Evolutionary conservation across 2,329 filamentous ascomycete species (phyloP).

Genomic region (Conoideocrella luteorostrata): DNA sequence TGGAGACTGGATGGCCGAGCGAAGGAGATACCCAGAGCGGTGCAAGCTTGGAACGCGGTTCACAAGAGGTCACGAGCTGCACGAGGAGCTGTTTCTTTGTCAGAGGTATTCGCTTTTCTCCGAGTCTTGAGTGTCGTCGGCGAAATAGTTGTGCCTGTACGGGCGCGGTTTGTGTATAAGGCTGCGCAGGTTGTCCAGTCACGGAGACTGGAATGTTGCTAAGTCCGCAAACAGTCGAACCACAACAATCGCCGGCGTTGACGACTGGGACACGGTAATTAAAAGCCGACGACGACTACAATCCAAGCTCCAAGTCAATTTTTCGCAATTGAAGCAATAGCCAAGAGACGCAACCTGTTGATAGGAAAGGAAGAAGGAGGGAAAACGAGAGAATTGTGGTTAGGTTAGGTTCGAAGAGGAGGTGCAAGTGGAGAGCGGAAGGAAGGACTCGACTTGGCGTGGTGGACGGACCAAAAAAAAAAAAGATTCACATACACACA

Average conservation of each 20-base stretch:
- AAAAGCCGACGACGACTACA: not conserved
- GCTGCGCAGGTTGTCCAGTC: constrained; percentile 4
- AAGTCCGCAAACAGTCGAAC: constrained; percentile 10
- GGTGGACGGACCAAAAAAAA: no score
- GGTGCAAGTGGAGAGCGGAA: constrained; percentile 1
- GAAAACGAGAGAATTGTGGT: constrained; percentile 1
- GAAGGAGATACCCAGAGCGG: no score
- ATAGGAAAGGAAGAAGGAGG: constrained; percentile 4
- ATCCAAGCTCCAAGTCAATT: constrained; percentile 1
- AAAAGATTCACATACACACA: no score
- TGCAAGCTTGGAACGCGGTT: not conserved
- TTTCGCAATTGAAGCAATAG: constrained; percentile 1
- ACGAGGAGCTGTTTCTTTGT: not conserved
- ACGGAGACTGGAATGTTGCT: constrained; percentile 13
- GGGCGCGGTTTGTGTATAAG: not conserved
- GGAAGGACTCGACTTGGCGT: no score
- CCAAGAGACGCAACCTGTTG: not conserved
- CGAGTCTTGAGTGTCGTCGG: not conserved
- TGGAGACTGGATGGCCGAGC: no score
- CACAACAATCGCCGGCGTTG: constrained; percentile 1
- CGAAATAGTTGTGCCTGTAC: not conserved
- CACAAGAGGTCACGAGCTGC: not conserved
- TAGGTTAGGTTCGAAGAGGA: no score
- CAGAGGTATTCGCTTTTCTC: not conserved
- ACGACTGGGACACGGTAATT: constrained; percentile 1